Conservation (phyloP, 305 asterid species). For the Ajuga reptans region DNA sequence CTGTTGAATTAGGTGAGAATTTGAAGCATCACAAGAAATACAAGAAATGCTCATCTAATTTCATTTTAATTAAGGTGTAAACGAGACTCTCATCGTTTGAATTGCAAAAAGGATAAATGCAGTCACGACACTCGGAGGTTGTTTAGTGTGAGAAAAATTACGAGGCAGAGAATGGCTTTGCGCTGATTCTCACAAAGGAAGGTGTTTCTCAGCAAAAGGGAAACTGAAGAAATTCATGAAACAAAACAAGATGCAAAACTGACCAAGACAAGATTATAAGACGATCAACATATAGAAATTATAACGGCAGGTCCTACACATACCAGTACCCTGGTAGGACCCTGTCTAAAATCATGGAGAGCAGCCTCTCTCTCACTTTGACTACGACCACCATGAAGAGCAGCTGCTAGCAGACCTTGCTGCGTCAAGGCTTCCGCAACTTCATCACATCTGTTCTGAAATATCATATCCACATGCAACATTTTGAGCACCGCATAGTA, state of each 20-base stretch:
- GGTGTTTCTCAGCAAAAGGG: constrained; percentile 3
- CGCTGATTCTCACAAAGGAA: constrained; percentile 5
- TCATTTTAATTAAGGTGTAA: not conserved
- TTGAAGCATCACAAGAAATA: not conserved
- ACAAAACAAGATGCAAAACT: constrained; percentile 17
- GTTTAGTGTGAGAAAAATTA: constrained; percentile 1
- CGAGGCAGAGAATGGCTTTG: not conserved
- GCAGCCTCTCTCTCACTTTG: constrained; percentile 86
- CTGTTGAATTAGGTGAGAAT: not conserved
- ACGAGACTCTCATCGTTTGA: not conserved
- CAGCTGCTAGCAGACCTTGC: constrained; percentile 74
- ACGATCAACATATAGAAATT: constrained; percentile 6
- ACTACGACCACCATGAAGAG: constrained; percentile 91
- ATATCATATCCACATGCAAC: constrained; percentile 24
- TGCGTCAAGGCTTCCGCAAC: constrained; percentile 71
- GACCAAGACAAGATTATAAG: not conserved
- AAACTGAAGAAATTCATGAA: constrained; percentile 10
- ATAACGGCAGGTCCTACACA: constrained; percentile 12
- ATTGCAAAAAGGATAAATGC: not conserved
- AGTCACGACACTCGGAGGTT: not conserved
- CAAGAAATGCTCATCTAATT: not conserved
- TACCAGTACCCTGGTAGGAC: constrained; percentile 74
- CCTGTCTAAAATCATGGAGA: constrained; percentile 68
- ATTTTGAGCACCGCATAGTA: constrained; percentile 18
- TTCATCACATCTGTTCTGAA: constrained; percentile 83